These are phyloP conservation scores for Simmondsia chinensis DNA, from an alignment of 148 eudicot species.

Conservation along the genomic window DNA sequence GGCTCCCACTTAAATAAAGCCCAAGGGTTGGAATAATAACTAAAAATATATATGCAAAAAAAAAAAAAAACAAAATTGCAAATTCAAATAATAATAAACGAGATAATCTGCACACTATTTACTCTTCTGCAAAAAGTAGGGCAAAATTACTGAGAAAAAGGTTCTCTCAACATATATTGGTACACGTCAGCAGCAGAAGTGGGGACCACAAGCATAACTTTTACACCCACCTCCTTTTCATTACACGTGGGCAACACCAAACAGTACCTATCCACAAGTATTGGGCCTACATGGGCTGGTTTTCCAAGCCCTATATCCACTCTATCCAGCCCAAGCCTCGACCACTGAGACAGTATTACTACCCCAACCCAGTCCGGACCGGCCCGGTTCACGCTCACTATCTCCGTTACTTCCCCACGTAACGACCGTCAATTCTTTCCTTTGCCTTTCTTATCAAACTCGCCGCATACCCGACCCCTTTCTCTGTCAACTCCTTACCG, in stretches of 20 bases:
- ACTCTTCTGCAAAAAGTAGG: no score
- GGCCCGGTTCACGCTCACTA: constrained; percentile 36
- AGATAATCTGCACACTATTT: no score
- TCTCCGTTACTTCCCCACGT: constrained; percentile 51
- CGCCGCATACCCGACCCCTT: constrained; percentile 31
- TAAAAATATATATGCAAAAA: no score
- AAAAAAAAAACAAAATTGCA: no score
- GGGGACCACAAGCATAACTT: constrained; percentile 73
- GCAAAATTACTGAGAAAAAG: no score
- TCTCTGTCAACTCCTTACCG: constrained; percentile 33
- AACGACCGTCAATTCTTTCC: constrained; percentile 43
- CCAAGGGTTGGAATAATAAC: no score
- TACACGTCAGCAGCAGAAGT: constrained; percentile 35
- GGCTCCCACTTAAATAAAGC: no score
- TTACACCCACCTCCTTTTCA: constrained; percentile 27
- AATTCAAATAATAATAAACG: no score
- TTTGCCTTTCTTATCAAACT: constrained; percentile 42
- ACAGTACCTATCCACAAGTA: constrained; percentile 57
- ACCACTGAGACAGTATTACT: constrained; percentile 65
- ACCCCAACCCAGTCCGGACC: constrained; percentile 68
- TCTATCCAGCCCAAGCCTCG: constrained; percentile 61
- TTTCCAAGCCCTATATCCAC: constrained; percentile 75
- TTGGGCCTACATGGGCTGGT: constrained; percentile 63
- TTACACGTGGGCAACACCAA: constrained; percentile 53
- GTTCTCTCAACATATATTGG: constrained; percentile 23